Conservation (phyloP, 176 grass and related monocot genomes). For the Typha latifolia region DNA sequence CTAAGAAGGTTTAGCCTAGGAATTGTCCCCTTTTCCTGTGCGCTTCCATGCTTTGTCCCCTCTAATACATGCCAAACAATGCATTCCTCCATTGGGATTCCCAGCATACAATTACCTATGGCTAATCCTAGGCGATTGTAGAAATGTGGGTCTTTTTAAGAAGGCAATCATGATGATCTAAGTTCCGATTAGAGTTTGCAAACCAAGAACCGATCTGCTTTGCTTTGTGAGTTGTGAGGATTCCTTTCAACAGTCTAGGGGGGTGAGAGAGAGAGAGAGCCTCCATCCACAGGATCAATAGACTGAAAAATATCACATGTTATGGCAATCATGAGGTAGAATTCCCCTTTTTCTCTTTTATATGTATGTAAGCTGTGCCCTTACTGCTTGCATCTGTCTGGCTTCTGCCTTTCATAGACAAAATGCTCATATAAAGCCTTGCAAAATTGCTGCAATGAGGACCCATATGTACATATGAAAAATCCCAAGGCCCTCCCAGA, state of each 20-base stretch:
- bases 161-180: not conserved
- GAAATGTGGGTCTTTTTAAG: not conserved
- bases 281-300: not conserved
- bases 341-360: constrained; percentile 5
- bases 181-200: not conserved
- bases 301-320: not conserved
- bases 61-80: not conserved
- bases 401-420: constrained; percentile 3
- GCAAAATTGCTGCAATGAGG: constrained; percentile 1
- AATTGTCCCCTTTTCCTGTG: not conserved
- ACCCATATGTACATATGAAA: not conserved
- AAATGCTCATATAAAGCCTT: constrained; percentile 6
- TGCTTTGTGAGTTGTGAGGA: not conserved
- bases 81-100: constrained; percentile 9
- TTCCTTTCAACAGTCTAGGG: not conserved
- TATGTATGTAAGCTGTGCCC: not conserved
- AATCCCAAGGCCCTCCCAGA: not conserved
- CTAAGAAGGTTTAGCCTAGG: constrained; percentile 2
- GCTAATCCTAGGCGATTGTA: not conserved
- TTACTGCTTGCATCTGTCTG: not conserved
- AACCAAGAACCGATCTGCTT: not conserved
- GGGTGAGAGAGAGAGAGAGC: not conserved
- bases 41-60: constrained; percentile 1
- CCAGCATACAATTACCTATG: not conserved
- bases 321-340: constrained; percentile 1